Conservation (phyloP, 495 filamentous ascomycete genomes). For the Venustampulla echinocandica region DNA sequence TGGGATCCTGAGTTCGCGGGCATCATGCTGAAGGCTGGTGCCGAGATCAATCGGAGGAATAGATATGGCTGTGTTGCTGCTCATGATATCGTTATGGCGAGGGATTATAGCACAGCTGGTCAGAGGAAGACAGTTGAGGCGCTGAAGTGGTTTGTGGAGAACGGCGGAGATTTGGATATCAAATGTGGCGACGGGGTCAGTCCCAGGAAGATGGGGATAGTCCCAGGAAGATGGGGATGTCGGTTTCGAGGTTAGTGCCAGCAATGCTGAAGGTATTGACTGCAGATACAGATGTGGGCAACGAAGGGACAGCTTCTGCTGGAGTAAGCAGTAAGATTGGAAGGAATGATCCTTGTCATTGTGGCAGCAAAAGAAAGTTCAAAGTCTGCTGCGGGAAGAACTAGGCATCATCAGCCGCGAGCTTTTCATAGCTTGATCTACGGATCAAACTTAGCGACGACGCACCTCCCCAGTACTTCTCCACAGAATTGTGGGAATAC, state of each 20-base stretch:
- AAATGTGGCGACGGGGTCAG: slow-evolving; percentile 1
- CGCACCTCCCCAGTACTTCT: too few relatives aligned
- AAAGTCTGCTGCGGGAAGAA: slow-evolving; percentile 10
- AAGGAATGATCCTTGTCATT: slow-evolving; percentile 6
- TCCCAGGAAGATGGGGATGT: background rate
- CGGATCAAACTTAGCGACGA: too few relatives aligned
- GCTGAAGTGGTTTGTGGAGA: slow-evolving; percentile 1
- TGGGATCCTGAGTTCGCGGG: slow-evolving; percentile 1
- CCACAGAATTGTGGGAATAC: too few relatives aligned
- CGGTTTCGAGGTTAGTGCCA: background rate
- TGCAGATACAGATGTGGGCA: background rate
- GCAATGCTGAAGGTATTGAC: background rate
- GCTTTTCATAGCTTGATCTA: too few relatives aligned
- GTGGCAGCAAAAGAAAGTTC: slow-evolving; percentile 6
- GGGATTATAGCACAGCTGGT: background rate
- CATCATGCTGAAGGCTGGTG: slow-evolving; percentile 1
- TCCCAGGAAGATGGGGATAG: too few relatives aligned
- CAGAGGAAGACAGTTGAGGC: slow-evolving; percentile 4
- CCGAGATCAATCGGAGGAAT: slow-evolving; percentile 3
- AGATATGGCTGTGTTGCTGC: slow-evolving; percentile 4
- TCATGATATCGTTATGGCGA: slow-evolving; percentile 6
- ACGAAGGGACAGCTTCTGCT: background rate
- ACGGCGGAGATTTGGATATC: slow-evolving; percentile 6
- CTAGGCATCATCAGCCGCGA: too few relatives aligned
- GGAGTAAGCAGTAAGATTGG: slow-evolving; percentile 2